Conservation (phyloP, 2,329 filamentous ascomycete genomes). For the Hypocreales sp. region DNA sequence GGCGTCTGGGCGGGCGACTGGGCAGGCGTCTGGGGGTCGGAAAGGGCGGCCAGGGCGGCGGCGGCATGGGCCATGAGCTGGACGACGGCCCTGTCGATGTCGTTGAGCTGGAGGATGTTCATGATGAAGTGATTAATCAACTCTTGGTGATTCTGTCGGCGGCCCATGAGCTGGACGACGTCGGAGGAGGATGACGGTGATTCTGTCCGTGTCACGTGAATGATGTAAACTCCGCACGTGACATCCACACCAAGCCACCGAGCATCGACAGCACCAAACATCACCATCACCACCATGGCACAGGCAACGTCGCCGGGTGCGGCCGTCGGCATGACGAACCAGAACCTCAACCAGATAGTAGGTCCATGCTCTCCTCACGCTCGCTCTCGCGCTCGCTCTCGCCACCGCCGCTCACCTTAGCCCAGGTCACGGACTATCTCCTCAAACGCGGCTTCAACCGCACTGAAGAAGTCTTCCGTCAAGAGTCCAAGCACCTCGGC, state of each 20-base stretch:
- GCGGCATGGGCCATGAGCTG: conserved; percentile 27
- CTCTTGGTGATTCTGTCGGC: too few species aligned
- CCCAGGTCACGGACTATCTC: conserved; percentile 75
- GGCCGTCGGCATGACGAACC: too few species aligned
- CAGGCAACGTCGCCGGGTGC: conserved; percentile 35
- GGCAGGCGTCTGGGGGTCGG: conserved; percentile 12
- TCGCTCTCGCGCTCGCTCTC: too few species aligned
- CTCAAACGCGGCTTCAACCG: conserved; percentile 88
- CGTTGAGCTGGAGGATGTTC: conserved; percentile 67
- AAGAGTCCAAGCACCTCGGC: conserved; percentile 75
- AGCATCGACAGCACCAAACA: too few species aligned
- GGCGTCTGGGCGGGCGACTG: conserved; percentile 4
- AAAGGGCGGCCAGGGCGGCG: conserved; percentile 27
- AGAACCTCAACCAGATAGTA: conserved; percentile 93
- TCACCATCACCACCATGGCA: too few species aligned
- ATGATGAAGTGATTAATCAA: too few species aligned
- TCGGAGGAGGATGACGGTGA: too few species aligned
- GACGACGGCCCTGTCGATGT: conserved; percentile 50
- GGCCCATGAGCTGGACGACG: too few species aligned
- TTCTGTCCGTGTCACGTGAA: too few species aligned
- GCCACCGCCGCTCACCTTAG: too few species aligned
- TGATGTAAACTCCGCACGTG: too few species aligned
- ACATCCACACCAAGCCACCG: too few species aligned
- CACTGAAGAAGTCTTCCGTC: conserved; percentile 82
- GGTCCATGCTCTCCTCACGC: conserved; percentile 20